Evolutionary conservation across 1,139 yeast genomes (phyloP).

Genomic region (Taphrina pruni): DNA sequence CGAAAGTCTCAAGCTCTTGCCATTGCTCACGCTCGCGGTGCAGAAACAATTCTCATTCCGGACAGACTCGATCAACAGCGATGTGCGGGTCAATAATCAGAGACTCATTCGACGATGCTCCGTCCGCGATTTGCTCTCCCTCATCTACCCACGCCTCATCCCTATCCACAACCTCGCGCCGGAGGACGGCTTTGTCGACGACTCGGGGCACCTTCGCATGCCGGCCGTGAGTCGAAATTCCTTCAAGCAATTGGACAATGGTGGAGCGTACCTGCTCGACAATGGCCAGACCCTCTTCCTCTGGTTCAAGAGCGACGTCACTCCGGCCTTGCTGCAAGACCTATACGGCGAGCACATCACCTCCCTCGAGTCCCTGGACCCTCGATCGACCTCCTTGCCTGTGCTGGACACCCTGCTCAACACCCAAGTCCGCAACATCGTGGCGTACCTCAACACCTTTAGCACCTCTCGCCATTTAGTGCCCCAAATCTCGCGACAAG

Average conservation of each 20-base stretch:
- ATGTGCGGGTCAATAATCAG: conserved; percentile 64
- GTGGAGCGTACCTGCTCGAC: conserved; percentile 80
- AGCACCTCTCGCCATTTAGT: conserved; percentile 47
- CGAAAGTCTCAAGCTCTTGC: conserved; percentile 73
- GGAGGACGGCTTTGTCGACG: conserved; percentile 52
- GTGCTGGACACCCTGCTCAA: conserved; percentile 72
- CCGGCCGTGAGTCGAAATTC: conserved; percentile 62
- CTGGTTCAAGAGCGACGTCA: conserved; percentile 75
- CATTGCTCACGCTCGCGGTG: conserved; percentile 70
- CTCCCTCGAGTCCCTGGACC: conserved; percentile 58
- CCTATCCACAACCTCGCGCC: conserved; percentile 72
- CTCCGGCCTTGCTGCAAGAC: conserved; percentile 71
- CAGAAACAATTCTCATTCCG: conserved; percentile 71
- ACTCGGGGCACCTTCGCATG: conserved; percentile 58
- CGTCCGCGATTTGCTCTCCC: conserved; percentile 64
- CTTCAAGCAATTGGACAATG: conserved; percentile 59
- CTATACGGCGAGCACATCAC: conserved; percentile 67
- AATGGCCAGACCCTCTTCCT: conserved; percentile 68
- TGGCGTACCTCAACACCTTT: conserved; percentile 57
- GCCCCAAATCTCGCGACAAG: conserved; percentile 68
- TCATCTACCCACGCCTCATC: conserved; percentile 79
- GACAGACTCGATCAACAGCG: conserved; percentile 54
- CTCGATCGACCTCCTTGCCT: conserved; percentile 68
- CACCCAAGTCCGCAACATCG: conserved; percentile 67
- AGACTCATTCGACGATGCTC: conserved; percentile 64